These are phyloP conservation scores for Ormosia emarginata DNA, from an alignment of 306 rosid species.

Conservation along the genomic window DNA sequence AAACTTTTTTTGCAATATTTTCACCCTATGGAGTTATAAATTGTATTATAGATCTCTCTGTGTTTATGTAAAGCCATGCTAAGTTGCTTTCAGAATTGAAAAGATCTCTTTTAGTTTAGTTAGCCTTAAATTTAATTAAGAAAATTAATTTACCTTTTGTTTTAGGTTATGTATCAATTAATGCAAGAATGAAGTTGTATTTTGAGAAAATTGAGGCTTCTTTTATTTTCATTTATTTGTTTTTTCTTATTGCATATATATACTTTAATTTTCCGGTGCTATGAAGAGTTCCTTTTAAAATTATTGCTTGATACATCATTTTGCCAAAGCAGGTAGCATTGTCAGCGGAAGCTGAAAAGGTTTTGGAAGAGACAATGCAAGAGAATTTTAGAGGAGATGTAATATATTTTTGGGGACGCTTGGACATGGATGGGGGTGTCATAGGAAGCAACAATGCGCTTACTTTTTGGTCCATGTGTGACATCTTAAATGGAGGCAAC, in stretches of 20 bases:
- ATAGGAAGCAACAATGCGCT: slow-evolving; percentile 48
- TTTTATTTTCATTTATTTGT: slow-evolving; percentile 9
- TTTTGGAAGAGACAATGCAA: slow-evolving; percentile 63
- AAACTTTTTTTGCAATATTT: slow-evolving; percentile 1
- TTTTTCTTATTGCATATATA: background rate
- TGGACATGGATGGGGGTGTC: slow-evolving; percentile 57
- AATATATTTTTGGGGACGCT: slow-evolving; percentile 78
- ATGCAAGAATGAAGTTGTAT: background rate
- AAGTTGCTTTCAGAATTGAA: slow-evolving; percentile 1
- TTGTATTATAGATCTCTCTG: background rate
- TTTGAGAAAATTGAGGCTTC: slow-evolving; percentile 13
- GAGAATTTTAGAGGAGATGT: slow-evolving; percentile 66
- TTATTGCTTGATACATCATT: slow-evolving; percentile 20
- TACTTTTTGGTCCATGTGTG: slow-evolving; percentile 93
- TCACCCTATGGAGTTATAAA: background rate
- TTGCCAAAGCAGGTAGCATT: slow-evolving; percentile 64
- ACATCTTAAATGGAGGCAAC: slow-evolving; percentile 84
- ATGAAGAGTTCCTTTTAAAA: background rate
- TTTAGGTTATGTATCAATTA: slow-evolving; percentile 13
- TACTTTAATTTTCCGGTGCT: background rate
- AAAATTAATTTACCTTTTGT: background rate
- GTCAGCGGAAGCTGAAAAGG: slow-evolving; percentile 63
- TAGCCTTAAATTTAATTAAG: background rate
- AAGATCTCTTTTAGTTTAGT: background rate
- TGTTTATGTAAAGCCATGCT: background rate